Evolutionary conservation across 2,329 filamentous ascomycete genomes (phyloP), one percentile per base, ranked within the genome.

Genomic region (Alternaria novae-zelandiae): DNA sequence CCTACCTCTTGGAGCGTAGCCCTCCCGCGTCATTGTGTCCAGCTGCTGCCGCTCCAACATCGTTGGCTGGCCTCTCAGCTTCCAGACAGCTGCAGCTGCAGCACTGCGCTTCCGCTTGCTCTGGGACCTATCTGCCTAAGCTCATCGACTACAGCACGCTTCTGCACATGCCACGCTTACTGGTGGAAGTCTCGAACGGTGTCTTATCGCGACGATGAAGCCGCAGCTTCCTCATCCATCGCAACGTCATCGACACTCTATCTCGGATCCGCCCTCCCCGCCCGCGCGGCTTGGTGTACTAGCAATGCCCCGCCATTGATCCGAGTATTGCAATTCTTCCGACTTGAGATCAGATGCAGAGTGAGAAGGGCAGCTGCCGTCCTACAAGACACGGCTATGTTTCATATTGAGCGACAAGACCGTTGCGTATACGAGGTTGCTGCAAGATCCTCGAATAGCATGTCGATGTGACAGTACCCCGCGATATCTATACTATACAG

Each of bases 11-110:
- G n/a, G n/a, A 45, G 59, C 23, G 36, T 66, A 67, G 68, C 23
- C 53, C 30, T 60, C 65, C 69, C 68, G 61, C 30, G 56, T 17
- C 61, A 65, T 68, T 50, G 36, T 41, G 36, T 1, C 36, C 36
- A 41, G 36, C 36, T 23, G 44, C 36, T 43, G 43, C 43, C 30
- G 44, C 32, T 61, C 32, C 28, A 54, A 28, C 53, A 20, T 43
- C 21, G 30, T 63, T 57, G 55, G 59, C 25, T 57, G 59, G 51
- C 36, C 17, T 32, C 28, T 32, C 23, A 25, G 13, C 28, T 54
- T 13, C 17, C 17, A 17, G 47, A 50, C 44, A 55, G 30, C n/a
- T 28, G 49, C 47, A 46, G 36, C 54, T 28, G 47, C 47, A 32
- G 36, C 20, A 46, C 32, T 49, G 43, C 23, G 30, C 30, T 12